Evolutionary conservation across 2,329 filamentous ascomycete genomes (phyloP).

Genomic region (Fusarium sp.): DNA sequence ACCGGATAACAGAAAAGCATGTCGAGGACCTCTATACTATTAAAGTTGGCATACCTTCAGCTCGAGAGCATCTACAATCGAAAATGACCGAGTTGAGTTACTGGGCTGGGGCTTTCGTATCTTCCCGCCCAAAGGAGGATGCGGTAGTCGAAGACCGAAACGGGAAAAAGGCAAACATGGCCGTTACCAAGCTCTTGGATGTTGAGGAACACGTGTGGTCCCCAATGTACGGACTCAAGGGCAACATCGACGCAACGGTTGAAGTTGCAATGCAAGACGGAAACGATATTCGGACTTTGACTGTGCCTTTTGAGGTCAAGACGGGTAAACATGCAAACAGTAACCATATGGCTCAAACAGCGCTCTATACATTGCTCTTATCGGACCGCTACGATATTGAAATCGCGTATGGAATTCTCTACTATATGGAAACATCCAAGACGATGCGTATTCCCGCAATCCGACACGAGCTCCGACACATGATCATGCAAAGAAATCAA

Average conservation of each 20-base stretch:
- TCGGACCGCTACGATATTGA: slow-evolving; percentile 96
- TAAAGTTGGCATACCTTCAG: slow-evolving; percentile 75
- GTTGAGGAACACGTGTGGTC: slow-evolving; percentile 99
- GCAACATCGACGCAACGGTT: slow-evolving; percentile 96
- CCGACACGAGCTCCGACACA: slow-evolving; percentile 88
- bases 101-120: slow-evolving; percentile 87
- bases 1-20: slow-evolving; percentile 76
- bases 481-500: slow-evolving; percentile 96
- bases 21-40: slow-evolving; percentile 92
- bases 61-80: slow-evolving; percentile 80
- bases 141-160: slow-evolving; percentile 83
- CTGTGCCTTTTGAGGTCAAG: slow-evolving; percentile 94
- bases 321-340: slow-evolving; percentile 86
- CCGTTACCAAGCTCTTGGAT: slow-evolving; percentile 91
- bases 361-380: slow-evolving; percentile 89
- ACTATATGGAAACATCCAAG: slow-evolving; percentile 92
- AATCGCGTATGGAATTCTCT: slow-evolving; percentile 88
- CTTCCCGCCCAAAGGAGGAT: slow-evolving; percentile 71
- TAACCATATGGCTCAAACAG: slow-evolving; percentile 91
- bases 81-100: slow-evolving; percentile 83
- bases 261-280: slow-evolving; percentile 84
- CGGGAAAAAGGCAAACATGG: slow-evolving; percentile 79
- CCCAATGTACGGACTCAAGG: slow-evolving; percentile 95
- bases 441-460: slow-evolving; percentile 87
- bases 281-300: slow-evolving; percentile 72